These are phyloP conservation scores for Pestalotiopsis sp. DNA, from an alignment of 2,329 filamentous ascomycete species.

Conservation along the genomic window DNA sequence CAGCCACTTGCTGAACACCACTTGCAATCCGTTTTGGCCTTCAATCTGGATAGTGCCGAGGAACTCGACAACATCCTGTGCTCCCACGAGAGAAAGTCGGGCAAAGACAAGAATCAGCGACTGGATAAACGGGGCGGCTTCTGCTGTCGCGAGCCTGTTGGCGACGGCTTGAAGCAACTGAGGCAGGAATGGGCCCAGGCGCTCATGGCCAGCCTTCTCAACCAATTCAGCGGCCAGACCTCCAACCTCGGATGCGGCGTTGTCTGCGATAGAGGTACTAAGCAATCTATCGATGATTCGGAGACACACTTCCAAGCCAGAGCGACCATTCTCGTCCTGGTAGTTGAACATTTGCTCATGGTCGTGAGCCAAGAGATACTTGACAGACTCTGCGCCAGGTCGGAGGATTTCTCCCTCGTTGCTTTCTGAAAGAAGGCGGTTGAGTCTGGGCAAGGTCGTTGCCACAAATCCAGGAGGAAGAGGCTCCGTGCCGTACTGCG, in stretches of 20 bases:
- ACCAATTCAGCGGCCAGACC: conserved; percentile 92
- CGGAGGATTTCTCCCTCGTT: conserved; percentile 87
- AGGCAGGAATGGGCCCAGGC: conserved; percentile 85
- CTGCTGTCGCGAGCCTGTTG: conserved; percentile 77
- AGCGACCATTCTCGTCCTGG: conserved; percentile 78
- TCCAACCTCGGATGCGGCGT: conserved; percentile 93
- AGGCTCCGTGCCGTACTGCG: conserved; percentile 81
- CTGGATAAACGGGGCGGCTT: conserved; percentile 89
- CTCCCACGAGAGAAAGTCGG: conserved; percentile 80
- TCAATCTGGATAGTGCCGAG: conserved; percentile 81
- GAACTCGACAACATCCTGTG: conserved; percentile 90
- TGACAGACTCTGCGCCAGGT: conserved; percentile 82
- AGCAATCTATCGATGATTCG: conserved; percentile 92
- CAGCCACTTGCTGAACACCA: conserved; percentile 93
- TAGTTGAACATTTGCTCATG: conserved; percentile 87
- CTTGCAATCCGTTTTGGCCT: conserved; percentile 79
- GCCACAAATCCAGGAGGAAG: conserved; percentile 85
- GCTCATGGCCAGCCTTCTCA: conserved; percentile 90
- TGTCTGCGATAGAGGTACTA: conserved; percentile 82
- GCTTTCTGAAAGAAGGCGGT: conserved; percentile 78
- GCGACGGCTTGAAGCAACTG: conserved; percentile 90
- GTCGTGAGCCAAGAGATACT: conserved; percentile 88
- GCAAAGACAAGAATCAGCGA: conserved; percentile 95
- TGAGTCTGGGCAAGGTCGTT: conserved; percentile 85
- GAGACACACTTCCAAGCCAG: conserved; percentile 84